phyloP scores from a whole-genome alignment of 2,329 filamentous ascomycete genomes.

The Blastomyces gilchristii region DNA sequence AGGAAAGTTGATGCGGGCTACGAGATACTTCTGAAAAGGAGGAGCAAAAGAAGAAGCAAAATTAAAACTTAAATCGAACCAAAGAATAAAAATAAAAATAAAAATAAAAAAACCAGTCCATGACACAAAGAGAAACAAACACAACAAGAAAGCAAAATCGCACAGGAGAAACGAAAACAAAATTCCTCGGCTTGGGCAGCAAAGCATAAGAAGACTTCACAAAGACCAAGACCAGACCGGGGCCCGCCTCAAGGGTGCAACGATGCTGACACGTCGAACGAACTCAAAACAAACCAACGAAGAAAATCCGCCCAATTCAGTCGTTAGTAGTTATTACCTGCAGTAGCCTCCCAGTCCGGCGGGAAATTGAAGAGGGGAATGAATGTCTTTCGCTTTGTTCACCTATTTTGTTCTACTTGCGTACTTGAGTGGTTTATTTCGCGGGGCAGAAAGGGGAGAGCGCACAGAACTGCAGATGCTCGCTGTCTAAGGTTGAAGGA shows the following conservation, averaged over 20 bases:
- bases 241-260: not conserved
- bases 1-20: no score
- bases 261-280: not conserved
- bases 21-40: not conserved
- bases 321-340: no score
- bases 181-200: not conserved
- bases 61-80: no score
- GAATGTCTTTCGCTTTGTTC: not conserved
- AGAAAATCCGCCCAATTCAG: not conserved
- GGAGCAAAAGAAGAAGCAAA: not conserved
- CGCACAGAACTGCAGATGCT: not conserved
- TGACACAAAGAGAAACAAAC: not conserved
- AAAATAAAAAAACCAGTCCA: not conserved
- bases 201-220: not conserved
- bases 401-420: no score
- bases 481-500: not conserved
- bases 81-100: not conserved
- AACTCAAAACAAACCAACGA: not conserved
- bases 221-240: not conserved
- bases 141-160: not conserved
- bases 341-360: not conserved
- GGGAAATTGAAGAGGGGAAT: not conserved
- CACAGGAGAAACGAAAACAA: not conserved
- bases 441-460: not conserved
- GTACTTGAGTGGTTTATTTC: not conserved